phyloP scores from a whole-genome alignment of 306 rosid genomes.

The Lotus japonicus region DNA sequence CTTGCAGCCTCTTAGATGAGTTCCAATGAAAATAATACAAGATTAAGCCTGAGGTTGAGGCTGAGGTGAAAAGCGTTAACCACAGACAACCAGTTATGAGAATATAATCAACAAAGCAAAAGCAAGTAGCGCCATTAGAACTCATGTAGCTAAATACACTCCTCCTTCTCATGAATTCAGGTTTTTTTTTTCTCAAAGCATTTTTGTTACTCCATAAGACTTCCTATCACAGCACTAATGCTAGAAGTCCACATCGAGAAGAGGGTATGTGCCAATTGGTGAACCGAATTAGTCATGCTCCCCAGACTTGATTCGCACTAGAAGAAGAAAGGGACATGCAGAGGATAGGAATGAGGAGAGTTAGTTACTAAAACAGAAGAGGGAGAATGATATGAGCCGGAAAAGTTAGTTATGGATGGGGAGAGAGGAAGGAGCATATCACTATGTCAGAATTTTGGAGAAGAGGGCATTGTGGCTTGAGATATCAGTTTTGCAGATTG shows the following conservation, averaged over 20 bases:
- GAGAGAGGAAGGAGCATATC: not conserved
- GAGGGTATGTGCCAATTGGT: not conserved
- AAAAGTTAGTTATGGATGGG: not conserved
- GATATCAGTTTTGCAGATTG: not conserved
- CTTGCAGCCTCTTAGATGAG: not conserved
- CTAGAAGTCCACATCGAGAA: not conserved
- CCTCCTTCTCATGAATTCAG: not conserved
- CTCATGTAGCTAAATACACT: not conserved
- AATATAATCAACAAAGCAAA: not conserved
- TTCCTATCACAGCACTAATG: not conserved
- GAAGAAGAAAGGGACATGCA: not conserved
- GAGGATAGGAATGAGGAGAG: not conserved
- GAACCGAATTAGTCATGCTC: not conserved
- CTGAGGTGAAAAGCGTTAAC: not conserved
- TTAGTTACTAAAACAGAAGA: not conserved
- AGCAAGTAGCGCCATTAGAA: constrained; percentile 5
- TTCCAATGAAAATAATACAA: not conserved
- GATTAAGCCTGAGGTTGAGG: not conserved
- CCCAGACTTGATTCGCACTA: not conserved
- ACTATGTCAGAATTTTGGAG: not conserved
- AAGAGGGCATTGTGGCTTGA: not conserved
- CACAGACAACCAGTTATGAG: not conserved
- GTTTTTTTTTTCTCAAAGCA: not conserved
- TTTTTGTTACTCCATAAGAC: not conserved
- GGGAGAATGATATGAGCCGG: not conserved